A percentile compares a stretch with the other conserved stretches of the same genome.
phyloP scores from a whole-genome alignment of 257 asterid species.

The Paraleonurus japonicus region DNA sequence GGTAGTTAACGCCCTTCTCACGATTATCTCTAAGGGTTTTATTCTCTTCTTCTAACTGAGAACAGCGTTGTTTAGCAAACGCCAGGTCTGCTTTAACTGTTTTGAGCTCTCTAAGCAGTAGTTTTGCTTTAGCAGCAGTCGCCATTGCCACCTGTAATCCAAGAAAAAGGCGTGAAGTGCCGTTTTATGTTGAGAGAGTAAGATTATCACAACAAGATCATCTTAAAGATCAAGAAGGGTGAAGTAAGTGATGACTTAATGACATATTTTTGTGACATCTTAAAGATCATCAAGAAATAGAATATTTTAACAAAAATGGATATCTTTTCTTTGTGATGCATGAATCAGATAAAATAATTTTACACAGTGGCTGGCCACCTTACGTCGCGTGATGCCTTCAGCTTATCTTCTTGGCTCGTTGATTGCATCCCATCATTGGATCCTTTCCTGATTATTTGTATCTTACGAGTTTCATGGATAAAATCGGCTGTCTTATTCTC shows the following conservation, averaged over 20 bases:
- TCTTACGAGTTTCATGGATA: conserved; percentile 56
- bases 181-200: conserved; percentile 17
- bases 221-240: neutral
- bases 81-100: conserved; percentile 84
- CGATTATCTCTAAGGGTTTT: conserved; percentile 75
- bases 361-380: conserved; percentile 61
- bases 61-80: conserved; percentile 72
- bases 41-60: conserved; percentile 91
- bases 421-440: conserved; percentile 33
- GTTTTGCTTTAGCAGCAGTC: conserved; percentile 90
- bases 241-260: neutral
- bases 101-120: conserved; percentile 85
- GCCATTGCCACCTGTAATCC: conserved; percentile 89
- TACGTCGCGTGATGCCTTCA: conserved; percentile 98
- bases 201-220: conserved; percentile 7
- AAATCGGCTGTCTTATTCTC: conserved; percentile 62
- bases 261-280: neutral
- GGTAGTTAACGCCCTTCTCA: conserved; percentile 59
- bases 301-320: neutral
- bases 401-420: conserved; percentile 71
- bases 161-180: conserved; percentile 24
- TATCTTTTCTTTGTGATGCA: neutral
- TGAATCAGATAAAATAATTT: conserved; percentile 1
- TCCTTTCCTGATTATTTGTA: conserved; percentile 60
- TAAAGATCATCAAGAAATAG: neutral